Evolutionary conservation across 352 stramenopile species (phyloP).

Genomic region (Phytopythium cucurbitacearum): DNA sequence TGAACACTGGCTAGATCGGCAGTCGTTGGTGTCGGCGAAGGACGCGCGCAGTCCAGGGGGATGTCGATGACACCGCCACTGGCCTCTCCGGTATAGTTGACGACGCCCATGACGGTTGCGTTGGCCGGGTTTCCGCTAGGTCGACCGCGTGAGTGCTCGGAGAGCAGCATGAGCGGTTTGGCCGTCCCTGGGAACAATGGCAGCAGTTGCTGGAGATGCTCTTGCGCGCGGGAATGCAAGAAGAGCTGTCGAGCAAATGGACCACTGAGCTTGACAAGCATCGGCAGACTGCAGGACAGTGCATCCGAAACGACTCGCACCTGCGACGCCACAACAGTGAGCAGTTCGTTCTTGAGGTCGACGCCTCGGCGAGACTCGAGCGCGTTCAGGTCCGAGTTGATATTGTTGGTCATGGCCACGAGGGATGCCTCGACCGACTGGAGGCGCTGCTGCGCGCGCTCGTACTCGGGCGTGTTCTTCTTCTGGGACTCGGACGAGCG

Average conservation of each 20-base stretch:
- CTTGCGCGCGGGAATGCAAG: slow-evolving; percentile 48
- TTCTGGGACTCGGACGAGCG: slow-evolving; percentile 60
- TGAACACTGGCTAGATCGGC: slow-evolving; percentile 44
- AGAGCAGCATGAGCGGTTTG: slow-evolving; percentile 48
- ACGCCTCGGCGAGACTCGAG: slow-evolving; percentile 53
- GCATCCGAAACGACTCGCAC: slow-evolving; percentile 8
- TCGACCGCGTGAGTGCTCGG: slow-evolving; percentile 42
- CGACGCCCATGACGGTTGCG: slow-evolving; percentile 42
- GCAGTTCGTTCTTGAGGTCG: slow-evolving; percentile 77
- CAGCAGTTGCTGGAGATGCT: slow-evolving; percentile 74
- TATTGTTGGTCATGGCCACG: slow-evolving; percentile 45
- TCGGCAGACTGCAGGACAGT: too few relatives aligned
- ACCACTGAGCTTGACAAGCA: too few relatives aligned
- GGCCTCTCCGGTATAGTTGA: slow-evolving; percentile 46
- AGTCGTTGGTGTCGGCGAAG: slow-evolving; percentile 10
- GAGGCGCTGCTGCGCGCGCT: slow-evolving; percentile 59
- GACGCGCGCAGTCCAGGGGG: slow-evolving; percentile 45
- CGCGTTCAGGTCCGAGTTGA: slow-evolving; percentile 61
- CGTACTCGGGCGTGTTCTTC: slow-evolving; percentile 55
- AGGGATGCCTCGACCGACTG: slow-evolving; percentile 42
- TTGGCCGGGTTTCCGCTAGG: slow-evolving; percentile 42
- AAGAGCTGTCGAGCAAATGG: slow-evolving; percentile 34
- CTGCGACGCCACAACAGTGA: slow-evolving; percentile 69
- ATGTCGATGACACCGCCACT: slow-evolving; percentile 41
- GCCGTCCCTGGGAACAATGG: slow-evolving; percentile 62